These are phyloP conservation scores for Marasmius sp. DNA, from an alignment of 1,284 basidiomycete genomes.

Conservation along the genomic window DNA sequence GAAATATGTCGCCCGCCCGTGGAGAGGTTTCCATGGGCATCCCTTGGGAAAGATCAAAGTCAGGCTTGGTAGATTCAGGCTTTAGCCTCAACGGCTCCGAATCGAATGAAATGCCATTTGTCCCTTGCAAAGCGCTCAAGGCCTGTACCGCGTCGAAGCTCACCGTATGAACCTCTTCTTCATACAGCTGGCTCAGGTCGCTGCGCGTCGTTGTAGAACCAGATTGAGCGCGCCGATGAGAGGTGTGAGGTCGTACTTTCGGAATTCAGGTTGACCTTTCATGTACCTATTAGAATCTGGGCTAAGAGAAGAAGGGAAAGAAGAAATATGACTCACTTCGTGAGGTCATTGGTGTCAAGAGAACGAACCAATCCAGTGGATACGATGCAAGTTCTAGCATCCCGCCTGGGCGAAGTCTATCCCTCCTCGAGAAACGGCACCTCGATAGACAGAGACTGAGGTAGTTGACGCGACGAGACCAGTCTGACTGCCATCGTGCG, in stretches of 20 bases:
- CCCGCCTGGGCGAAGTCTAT: constrained; percentile 38
- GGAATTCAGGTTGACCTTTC: constrained; percentile 40
- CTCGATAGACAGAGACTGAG: constrained; percentile 50
- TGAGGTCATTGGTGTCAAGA: constrained; percentile 43
- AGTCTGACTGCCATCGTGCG: constrained; percentile 65
- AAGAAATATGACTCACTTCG: constrained; percentile 41
- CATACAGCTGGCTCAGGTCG: constrained; percentile 9
- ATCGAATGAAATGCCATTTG: too few species aligned
- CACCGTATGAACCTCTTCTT: too few species aligned
- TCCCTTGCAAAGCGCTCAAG: too few species aligned
- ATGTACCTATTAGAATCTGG: constrained; percentile 42
- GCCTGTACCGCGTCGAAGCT: too few species aligned
- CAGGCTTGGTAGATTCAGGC: too few species aligned
- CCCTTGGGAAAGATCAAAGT: too few species aligned
- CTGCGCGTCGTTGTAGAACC: constrained; percentile 58
- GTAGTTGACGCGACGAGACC: constrained; percentile 54
- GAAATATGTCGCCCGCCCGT: too few species aligned
- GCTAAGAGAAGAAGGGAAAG: neutral
- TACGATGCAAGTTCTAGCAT: constrained; percentile 51
- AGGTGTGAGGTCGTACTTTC: constrained; percentile 50
- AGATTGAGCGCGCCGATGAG: constrained; percentile 65
- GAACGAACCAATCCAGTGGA: constrained; percentile 47
- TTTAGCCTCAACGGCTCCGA: too few species aligned
- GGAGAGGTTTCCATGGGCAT: too few species aligned
- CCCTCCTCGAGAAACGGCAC: constrained; percentile 58